Conservation (phyloP, 495 filamentous ascomycete species). For the Penicillium psychrofluorescens region DNA sequence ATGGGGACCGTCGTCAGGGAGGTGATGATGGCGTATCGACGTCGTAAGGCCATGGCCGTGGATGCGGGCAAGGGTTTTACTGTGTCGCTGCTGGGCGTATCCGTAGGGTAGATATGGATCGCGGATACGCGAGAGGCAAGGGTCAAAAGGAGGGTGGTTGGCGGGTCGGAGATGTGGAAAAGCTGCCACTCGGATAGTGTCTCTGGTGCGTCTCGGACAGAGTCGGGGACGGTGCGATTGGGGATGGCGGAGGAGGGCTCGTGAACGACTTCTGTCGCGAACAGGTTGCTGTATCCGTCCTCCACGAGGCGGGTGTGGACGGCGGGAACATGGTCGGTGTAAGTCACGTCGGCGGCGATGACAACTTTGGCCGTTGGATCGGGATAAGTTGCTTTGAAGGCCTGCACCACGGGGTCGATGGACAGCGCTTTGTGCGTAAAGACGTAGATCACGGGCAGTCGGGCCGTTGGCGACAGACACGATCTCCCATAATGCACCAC, state of each 20-base stretch:
- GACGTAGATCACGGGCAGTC: constrained; percentile 85
- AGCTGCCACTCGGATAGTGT: constrained; percentile 63
- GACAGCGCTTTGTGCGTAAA: constrained; percentile 70
- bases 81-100: constrained; percentile 19
- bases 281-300: constrained; percentile 63
- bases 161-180: constrained; percentile 86
- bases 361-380: constrained; percentile 58
- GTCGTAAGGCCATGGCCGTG: constrained; percentile 57
- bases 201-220: constrained; percentile 37
- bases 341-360: constrained; percentile 87
- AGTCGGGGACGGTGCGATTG: constrained; percentile 63
- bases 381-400: constrained; percentile 63
- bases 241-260: constrained; percentile 75
- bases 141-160: constrained; percentile 75
- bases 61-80: constrained; percentile 39
- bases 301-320: constrained; percentile 42
- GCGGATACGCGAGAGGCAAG: constrained; percentile 73
- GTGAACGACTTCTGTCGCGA: constrained; percentile 64
- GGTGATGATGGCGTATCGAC: constrained; percentile 81
- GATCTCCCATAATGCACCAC: constrained; percentile 93
- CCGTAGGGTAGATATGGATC: constrained; percentile 73
- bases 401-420: constrained; percentile 44
- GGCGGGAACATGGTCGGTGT: constrained; percentile 56
- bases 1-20: constrained; percentile 73
- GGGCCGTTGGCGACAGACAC: constrained; percentile 83